phyloP scores from a whole-genome alignment of 2,329 filamentous ascomycete genomes.

The Pseudogymnoascus sp. region DNA sequence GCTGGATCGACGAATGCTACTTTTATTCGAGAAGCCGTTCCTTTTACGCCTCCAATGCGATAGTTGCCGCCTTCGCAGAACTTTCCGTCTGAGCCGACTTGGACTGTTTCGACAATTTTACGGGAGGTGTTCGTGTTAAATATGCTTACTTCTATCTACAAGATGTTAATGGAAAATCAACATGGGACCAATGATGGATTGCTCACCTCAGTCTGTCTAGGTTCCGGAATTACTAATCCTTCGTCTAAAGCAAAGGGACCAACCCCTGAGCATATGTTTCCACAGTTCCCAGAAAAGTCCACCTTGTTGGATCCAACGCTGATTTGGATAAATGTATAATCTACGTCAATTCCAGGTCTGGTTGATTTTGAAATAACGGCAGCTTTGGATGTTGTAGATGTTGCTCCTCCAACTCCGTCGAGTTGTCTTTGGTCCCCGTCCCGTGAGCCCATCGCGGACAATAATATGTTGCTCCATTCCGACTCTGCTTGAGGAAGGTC shows the following conservation, averaged over 20 bases:
- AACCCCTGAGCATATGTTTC: too few species aligned
- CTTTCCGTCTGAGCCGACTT: conserved; percentile 38
- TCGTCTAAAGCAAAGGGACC: too few species aligned
- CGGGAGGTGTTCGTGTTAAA: too few species aligned
- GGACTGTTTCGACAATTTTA: conserved; percentile 30
- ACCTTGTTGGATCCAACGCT: conserved; percentile 46
- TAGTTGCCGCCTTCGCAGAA: conserved; percentile 41
- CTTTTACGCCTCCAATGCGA: conserved; percentile 50
- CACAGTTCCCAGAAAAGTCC: conserved; percentile 29
- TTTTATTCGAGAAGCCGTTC: conserved; percentile 42
- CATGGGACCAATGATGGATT: too few species aligned
- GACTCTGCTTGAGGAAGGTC: conserved; percentile 39
- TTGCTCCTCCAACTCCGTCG: conserved; percentile 53
- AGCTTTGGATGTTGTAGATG: conserved; percentile 53
- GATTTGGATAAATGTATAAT: conserved; percentile 55
- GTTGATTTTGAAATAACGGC: conserved; percentile 41
- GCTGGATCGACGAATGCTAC: conserved; percentile 51
- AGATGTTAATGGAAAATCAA: too few species aligned
- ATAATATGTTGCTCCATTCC: conserved; percentile 46
- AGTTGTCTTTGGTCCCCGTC: conserved; percentile 49
- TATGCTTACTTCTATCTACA: too few species aligned
- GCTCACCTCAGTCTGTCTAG: too few species aligned
- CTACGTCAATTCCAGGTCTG: conserved; percentile 42
- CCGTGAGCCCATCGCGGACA: conserved; percentile 43
- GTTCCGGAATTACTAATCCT: too few species aligned